Base-by-base conservation (phyloP, 192 early-diverging fungal genomes). In the Linnemannia zychae region DNA sequence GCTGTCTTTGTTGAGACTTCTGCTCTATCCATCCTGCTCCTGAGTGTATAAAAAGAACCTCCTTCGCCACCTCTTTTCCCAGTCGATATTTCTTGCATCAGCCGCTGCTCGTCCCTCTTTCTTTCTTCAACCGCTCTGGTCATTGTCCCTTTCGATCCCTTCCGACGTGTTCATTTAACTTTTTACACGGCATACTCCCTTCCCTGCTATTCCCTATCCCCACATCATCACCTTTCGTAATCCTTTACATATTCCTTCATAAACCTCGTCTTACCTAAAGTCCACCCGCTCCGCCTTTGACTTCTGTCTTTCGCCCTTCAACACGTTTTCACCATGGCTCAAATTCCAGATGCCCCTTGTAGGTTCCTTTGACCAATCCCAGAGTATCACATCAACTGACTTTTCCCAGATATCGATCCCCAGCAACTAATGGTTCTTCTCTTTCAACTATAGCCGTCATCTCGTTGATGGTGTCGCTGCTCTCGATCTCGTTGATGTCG, bases 401-500 rank as follows among this genome's bases (percentile, higher is more conserved):
- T 12, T 65, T 16, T 34, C 6, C 1, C 37, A 16, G 71, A 50
- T 9, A 7, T 53, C 5, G 13, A 22, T 48, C 40, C 36, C 28
- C 36, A 65, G 18, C n/a, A 24, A 50, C 47, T 13, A 37, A 52
- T 13, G 36, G 36, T 77, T 22, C 12, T 67, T 69, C 33, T 4
- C 31, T 36, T 44, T 36, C 31, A 3, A 44, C 9, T 3, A 44
- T 44, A 81, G 74, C 63, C 18, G 60, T 89, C 69, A 67, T 88
- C 24, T 90, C 90, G 1, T 79, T 89, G 48, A 22, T 81, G 52
- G 76, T 89, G 6, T 88, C 88, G 28, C 31, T 91, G 20, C 15
- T 75, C 3, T 87, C 87, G 20, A 89, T 91, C 52, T 84, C 87
- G 1, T 66, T 89, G 5, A 77, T 91, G 57, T 83, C 87, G 0